These are phyloP conservation scores for Trichoderma guizhouense DNA, from an alignment of 2,329 filamentous ascomycete species.

Conservation along the genomic window DNA sequence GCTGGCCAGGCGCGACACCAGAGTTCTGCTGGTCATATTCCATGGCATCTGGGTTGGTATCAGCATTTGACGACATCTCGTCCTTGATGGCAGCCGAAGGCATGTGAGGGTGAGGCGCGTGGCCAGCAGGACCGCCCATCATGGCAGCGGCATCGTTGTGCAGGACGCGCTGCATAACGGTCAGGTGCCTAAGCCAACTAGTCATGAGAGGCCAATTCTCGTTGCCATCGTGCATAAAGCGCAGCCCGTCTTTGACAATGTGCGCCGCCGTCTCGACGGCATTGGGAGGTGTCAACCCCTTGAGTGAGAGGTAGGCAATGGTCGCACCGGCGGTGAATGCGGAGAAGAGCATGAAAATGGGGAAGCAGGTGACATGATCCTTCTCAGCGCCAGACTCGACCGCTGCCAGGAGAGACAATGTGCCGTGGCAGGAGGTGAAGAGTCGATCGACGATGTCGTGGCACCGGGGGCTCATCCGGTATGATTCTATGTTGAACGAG, in stretches of 20 bases:
- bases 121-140: conserved; percentile 30
- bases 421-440: conserved; percentile 57
- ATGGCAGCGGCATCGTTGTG: conserved; percentile 47
- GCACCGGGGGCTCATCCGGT: conserved; percentile 47
- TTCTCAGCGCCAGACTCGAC: conserved; percentile 57
- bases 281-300: conserved; percentile 55
- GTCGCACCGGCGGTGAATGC: conserved; percentile 60
- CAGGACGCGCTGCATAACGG: conserved; percentile 60
- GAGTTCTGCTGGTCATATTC: conserved; percentile 50
- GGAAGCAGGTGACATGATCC: conserved; percentile 57
- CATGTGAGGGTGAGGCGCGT: conserved; percentile 32
- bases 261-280: conserved; percentile 55
- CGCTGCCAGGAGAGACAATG: conserved; percentile 53
- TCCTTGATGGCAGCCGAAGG: conserved; percentile 45
- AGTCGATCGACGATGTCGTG: conserved; percentile 55
- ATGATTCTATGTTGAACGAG: conserved; percentile 51
- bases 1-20: conserved; percentile 25
- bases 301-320: conserved; percentile 60
- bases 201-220: conserved; percentile 59
- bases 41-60: conserved; percentile 54
- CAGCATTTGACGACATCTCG: conserved; percentile 52
- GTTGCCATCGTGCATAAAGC: conserved; percentile 56
- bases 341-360: conserved; percentile 62
- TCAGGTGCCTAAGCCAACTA: conserved; percentile 58
- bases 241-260: conserved; percentile 57